A percentile compares a stretch with the other conserved stretches of the same genome.
Conservation (phyloP, 495 filamentous ascomycete genomes). For the Pseudotulostoma volvatum region DNA sequence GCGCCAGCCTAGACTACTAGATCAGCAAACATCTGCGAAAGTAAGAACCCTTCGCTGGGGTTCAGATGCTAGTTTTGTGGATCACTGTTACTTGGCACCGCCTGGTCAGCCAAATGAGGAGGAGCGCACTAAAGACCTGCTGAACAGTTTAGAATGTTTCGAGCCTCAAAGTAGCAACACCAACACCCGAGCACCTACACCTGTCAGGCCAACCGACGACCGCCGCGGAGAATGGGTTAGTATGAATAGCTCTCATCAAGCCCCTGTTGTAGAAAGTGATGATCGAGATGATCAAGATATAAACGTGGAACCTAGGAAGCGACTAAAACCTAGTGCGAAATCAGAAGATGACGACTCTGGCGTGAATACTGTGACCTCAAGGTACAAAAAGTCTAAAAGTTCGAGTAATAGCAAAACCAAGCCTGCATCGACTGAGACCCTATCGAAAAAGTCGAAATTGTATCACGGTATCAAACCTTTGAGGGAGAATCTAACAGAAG, state of each 20-base stretch:
- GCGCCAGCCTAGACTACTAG: slow-evolving; percentile 22
- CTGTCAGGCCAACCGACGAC: slow-evolving; percentile 17
- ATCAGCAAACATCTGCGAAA: slow-evolving; percentile 25
- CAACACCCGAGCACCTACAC: slow-evolving; percentile 43
- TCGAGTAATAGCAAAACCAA: slow-evolving; percentile 15
- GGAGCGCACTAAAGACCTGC: slow-evolving; percentile 32
- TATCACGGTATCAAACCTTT: slow-evolving; percentile 28
- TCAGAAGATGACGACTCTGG: slow-evolving; percentile 24
- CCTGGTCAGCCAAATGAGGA: slow-evolving; percentile 39
- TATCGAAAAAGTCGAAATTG: slow-evolving; percentile 16
- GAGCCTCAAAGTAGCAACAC: slow-evolving; percentile 35
- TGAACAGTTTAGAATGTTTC: slow-evolving; percentile 39
- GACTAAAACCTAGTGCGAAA: slow-evolving; percentile 19
- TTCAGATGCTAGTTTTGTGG: slow-evolving; percentile 45
- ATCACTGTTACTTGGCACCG: slow-evolving; percentile 37
- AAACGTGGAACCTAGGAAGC: slow-evolving; percentile 18
- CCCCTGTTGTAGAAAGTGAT: neutral
- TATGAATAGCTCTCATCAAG: neutral
- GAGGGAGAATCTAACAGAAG: slow-evolving; percentile 65
- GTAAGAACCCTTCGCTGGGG: slow-evolving; percentile 41
- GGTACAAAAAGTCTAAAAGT: slow-evolving; percentile 34
- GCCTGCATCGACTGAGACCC: slow-evolving; percentile 16
- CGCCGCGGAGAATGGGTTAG: neutral
- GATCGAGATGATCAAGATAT: neutral
- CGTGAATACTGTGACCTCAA: slow-evolving; percentile 22